phyloP scores from a whole-genome alignment of 78 protist genomes.

The Planoprotostelium fungivorum region DNA sequence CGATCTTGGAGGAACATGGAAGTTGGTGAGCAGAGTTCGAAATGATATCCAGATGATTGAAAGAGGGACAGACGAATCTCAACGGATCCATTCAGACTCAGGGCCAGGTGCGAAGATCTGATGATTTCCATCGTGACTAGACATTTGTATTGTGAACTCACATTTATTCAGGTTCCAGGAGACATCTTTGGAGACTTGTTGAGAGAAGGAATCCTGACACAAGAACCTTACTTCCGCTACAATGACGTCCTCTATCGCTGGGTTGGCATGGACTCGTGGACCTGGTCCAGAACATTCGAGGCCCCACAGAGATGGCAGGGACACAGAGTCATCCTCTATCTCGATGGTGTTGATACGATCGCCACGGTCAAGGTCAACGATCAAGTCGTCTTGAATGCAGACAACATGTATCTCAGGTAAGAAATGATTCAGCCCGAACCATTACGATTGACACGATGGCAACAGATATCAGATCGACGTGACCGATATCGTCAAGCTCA shows the following conservation, averaged over 20 bases:
- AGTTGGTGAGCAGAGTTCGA: too few species aligned
- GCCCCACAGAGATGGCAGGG: background rate
- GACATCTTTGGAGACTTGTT: background rate
- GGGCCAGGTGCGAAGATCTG: too few species aligned
- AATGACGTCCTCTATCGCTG: background rate
- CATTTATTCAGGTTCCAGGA: background rate
- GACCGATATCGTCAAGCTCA: background rate
- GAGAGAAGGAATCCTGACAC: background rate
- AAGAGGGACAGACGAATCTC: too few species aligned
- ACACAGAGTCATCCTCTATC: background rate
- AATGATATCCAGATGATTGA: too few species aligned
- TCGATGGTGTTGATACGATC: background rate
- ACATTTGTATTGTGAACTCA: too few species aligned
- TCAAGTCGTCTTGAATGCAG: background rate
- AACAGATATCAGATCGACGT: background rate
- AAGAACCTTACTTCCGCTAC: background rate
- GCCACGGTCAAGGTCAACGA: background rate
- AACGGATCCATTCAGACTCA: too few species aligned
- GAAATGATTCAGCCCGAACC: background rate
- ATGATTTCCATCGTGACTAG: too few species aligned
- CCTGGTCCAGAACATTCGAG: background rate
- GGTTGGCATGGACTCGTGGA: background rate
- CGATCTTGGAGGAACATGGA: too few species aligned
- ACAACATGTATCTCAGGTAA: background rate
- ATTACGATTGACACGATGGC: background rate